Conservation (phyloP, 352 stramenopile species). For the Globisporangium canariense region DNA sequence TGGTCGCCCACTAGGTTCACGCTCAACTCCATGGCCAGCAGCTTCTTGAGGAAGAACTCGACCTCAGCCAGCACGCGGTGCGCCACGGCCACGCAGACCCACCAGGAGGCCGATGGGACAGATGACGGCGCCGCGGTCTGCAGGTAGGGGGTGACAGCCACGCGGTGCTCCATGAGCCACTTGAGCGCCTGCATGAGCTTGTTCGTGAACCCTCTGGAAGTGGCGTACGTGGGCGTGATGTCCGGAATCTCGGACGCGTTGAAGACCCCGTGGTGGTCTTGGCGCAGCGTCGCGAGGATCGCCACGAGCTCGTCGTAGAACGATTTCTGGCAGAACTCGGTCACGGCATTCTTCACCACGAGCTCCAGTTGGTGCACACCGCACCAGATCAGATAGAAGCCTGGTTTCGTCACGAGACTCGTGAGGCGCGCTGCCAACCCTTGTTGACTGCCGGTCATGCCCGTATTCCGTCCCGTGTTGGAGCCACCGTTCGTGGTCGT, state of each 20-base stretch:
- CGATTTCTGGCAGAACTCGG: conserved; percentile 35
- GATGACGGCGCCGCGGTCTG: conserved; percentile 19
- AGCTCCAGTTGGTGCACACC: conserved; percentile 54
- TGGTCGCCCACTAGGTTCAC: conserved; percentile 35
- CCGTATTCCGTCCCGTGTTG: conserved; percentile 39
- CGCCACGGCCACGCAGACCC: conserved; percentile 44
- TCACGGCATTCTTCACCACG: conserved; percentile 55
- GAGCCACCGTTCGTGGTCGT: conserved; percentile 39
- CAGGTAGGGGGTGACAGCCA: conserved; percentile 26
- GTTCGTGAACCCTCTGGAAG: conserved; percentile 36
- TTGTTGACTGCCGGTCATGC: conserved; percentile 45
- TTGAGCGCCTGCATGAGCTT: conserved; percentile 43
- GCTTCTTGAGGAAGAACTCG: conserved; percentile 54
- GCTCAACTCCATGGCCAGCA: conserved; percentile 38
- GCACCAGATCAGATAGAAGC: conserved; percentile 63
- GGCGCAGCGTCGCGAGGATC: conserved; percentile 33
- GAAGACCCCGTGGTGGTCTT: conserved; percentile 23
- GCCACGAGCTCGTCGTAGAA: conserved; percentile 55
- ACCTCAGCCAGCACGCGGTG: conserved; percentile 56
- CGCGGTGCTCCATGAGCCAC: conserved; percentile 47
- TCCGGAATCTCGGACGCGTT: conserved; percentile 36
- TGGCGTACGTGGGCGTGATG: conserved; percentile 25
- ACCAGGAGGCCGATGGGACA: conserved; percentile 53
- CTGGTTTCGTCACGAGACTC: conserved; percentile 36
- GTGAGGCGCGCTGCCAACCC: conserved; percentile 39